Conservation (phyloP, 164 flowering plant species). For the Umbellularia californica region DNA sequence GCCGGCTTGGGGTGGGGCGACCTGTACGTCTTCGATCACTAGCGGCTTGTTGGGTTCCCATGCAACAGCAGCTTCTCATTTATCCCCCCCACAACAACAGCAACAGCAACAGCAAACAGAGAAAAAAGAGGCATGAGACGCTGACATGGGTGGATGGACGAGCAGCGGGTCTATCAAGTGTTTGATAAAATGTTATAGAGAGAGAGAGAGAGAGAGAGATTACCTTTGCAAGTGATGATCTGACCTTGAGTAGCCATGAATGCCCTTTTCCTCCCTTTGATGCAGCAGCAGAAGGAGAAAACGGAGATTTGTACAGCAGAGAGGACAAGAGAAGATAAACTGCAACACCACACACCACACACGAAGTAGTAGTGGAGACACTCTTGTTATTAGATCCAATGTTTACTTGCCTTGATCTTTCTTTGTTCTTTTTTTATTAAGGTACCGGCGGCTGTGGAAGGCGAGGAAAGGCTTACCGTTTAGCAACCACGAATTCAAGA, state of each 20-base stretch:
- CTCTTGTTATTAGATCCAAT: too few relatives aligned
- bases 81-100: neutral
- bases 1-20: slow-evolving; percentile 94
- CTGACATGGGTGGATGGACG: neutral
- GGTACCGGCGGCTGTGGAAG: too few relatives aligned
- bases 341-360: too few relatives aligned
- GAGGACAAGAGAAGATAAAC: too few relatives aligned
- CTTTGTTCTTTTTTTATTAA: too few relatives aligned
- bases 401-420: too few relatives aligned
- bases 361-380: too few relatives aligned
- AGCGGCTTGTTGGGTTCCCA: slow-evolving; percentile 91
- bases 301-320: neutral
- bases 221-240: slow-evolving; percentile 99
- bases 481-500: too few relatives aligned
- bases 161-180: neutral
- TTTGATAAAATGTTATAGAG: neutral
- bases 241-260: slow-evolving; percentile 84
- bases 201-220: neutral
- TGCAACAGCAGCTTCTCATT: slow-evolving; percentile 83
- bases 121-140: neutral
- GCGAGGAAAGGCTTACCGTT: too few relatives aligned
- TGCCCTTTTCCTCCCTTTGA: neutral
- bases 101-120: neutral
- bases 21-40: slow-evolving; percentile 73
- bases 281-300: neutral